A percentile compares a stretch with the other conserved stretches of the same genome.
Evolutionary conservation across 176 grass and related monocot genomes (phyloP).

Genomic region (Pharus latifolius): DNA sequence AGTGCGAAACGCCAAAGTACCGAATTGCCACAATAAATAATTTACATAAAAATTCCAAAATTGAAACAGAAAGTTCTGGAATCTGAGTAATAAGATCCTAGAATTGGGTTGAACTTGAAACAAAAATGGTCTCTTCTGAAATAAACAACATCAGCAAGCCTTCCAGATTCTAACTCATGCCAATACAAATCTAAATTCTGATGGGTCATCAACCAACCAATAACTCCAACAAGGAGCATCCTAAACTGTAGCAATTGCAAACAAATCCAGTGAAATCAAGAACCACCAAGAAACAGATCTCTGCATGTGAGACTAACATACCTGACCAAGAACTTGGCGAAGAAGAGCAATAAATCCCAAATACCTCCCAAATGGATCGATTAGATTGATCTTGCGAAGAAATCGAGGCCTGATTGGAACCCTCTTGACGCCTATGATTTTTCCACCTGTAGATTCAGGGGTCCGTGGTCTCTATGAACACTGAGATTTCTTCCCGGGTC

Average conservation of each 20-base stretch:
- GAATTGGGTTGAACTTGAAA: not conserved
- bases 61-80: not conserved
- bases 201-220: not conserved
- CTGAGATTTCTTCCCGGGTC: not conserved
- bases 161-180: not conserved
- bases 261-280: not conserved
- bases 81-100: not conserved
- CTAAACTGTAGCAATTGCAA: not conserved
- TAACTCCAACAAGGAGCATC: not conserved
- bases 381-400: not conserved
- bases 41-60: too few relatives aligned
- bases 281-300: not conserved
- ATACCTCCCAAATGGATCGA: not conserved
- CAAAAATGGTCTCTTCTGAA: not conserved
- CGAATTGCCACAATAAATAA: too few relatives aligned
- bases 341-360: conserved; percentile 2
- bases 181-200: not conserved
- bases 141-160: not conserved
- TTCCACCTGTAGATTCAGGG: too few relatives aligned
- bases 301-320: not conserved
- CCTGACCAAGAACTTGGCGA: conserved; percentile 18
- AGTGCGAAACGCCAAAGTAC: too few relatives aligned
- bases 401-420: not conserved
- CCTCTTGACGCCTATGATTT: too few relatives aligned
- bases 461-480: too few relatives aligned